Conservation (phyloP, 768 basidiomycete species). For the Cubamyces lactineus region DNA sequence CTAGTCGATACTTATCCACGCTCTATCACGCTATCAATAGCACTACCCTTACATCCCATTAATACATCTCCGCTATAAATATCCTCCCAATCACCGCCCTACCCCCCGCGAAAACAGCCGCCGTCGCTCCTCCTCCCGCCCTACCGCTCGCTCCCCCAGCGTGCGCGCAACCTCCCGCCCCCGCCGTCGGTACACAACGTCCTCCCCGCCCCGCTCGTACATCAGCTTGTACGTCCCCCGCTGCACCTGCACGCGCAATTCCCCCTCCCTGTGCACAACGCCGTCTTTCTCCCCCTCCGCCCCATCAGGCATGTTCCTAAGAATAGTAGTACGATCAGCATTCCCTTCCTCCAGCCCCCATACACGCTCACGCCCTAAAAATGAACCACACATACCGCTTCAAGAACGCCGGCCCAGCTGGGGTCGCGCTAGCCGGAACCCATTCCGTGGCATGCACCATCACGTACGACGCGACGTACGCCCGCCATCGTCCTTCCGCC, state of each 20-base stretch:
- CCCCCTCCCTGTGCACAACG: conserved; percentile 39
- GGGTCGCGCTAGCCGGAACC: conserved; percentile 48
- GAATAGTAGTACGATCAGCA: conserved; percentile 43
- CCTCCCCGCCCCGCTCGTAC: conserved; percentile 71
- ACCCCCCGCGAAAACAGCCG: conserved; percentile 42
- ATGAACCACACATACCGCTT: conserved; percentile 50
- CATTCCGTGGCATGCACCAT: conserved; percentile 75
- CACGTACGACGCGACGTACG: conserved; percentile 75
- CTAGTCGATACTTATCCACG: conserved; percentile 17
- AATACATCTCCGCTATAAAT: conserved; percentile 26
- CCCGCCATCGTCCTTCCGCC: conserved; percentile 63
- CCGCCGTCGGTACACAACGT: conserved; percentile 49
- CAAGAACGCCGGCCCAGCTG: conserved; percentile 52
- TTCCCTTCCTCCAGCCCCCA: conserved; percentile 17
- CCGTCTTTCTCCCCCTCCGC: conserved; percentile 33
- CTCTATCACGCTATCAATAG: conserved; percentile 27
- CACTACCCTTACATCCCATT: conserved; percentile 11
- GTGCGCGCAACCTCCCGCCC: conserved; percentile 37
- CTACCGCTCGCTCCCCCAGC: conserved; percentile 44
- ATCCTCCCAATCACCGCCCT: conserved; percentile 23
- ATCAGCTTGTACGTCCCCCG: conserved; percentile 67
- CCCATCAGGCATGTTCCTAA: conserved; percentile 51
- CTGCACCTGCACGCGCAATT: conserved; percentile 58
- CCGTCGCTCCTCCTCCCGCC: conserved; percentile 60
- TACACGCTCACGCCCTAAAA: conserved; percentile 15